phyloP scores from a whole-genome alignment of 2,329 filamentous ascomycete genomes.

The Alternaria brassicicola region DNA sequence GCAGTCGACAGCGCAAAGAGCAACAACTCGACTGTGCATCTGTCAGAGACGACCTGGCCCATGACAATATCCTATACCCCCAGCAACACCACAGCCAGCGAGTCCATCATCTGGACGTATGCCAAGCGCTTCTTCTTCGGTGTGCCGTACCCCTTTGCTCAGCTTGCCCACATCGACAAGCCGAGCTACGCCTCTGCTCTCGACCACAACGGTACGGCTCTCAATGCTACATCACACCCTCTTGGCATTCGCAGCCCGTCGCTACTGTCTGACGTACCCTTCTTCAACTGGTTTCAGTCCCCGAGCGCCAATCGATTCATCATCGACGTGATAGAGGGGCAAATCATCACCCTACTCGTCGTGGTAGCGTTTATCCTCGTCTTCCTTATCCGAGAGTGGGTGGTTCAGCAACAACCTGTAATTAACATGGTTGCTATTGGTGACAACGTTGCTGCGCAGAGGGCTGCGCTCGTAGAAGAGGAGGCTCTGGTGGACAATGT shows the following conservation, averaged over 20 bases:
- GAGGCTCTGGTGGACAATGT: slow-evolving; percentile 23
- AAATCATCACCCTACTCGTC: slow-evolving; percentile 89
- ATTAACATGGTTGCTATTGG: slow-evolving; percentile 71
- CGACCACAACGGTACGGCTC: slow-evolving; percentile 28
- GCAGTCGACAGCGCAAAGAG: slow-evolving; percentile 27
- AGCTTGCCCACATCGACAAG: slow-evolving; percentile 26
- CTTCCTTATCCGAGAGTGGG: slow-evolving; percentile 95
- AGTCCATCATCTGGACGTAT: slow-evolving; percentile 55
- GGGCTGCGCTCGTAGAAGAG: slow-evolving; percentile 35
- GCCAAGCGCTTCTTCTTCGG: slow-evolving; percentile 52
- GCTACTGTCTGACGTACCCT: slow-evolving; percentile 63
- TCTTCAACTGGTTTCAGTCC: slow-evolving; percentile 60
- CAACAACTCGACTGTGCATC: slow-evolving; percentile 23
- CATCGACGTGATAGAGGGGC: slow-evolving; percentile 86
- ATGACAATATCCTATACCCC: slow-evolving; percentile 50
- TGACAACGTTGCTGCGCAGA: slow-evolving; percentile 36
- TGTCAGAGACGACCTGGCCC: slow-evolving; percentile 39
- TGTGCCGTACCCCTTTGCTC: slow-evolving; percentile 31
- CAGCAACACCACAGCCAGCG: slow-evolving; percentile 45
- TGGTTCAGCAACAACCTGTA: slow-evolving; percentile 95
- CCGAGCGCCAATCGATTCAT: slow-evolving; percentile 76
- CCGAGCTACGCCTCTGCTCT: slow-evolving; percentile 27
- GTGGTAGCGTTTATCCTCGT: slow-evolving; percentile 96
- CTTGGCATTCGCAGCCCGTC: slow-evolving; percentile 41
- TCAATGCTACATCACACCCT: slow-evolving; percentile 37